These are phyloP conservation scores for Trichoderma koningii DNA, from an alignment of 2,329 filamentous ascomycete genomes.

Conservation along the genomic window DNA sequence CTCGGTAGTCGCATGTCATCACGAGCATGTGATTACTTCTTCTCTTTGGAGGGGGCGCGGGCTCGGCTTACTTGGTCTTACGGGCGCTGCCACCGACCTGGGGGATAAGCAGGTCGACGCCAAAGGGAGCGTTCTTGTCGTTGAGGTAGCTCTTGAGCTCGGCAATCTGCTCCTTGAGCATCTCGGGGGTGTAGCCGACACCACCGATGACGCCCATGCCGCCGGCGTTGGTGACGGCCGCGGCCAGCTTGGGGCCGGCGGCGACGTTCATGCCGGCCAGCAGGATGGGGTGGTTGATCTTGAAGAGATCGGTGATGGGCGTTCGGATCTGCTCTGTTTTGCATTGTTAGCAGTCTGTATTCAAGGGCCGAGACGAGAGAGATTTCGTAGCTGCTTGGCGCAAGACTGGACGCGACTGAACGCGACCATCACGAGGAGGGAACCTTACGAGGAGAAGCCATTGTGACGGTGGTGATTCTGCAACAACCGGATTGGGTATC, in stretches of 20 bases:
- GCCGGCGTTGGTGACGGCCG: conserved; percentile 94
- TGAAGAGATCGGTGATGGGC: conserved; percentile 89
- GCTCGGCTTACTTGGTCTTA: conserved; percentile 74
- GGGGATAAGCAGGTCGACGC: conserved; percentile 88
- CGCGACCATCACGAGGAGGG: not conserved
- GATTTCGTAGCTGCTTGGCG: no score
- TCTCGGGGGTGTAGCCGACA: conserved; percentile 93
- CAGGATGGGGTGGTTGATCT: conserved; percentile 95
- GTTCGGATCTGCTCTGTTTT: conserved; percentile 69
- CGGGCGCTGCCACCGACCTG: conserved; percentile 92
- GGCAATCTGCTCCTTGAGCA: conserved; percentile 91
- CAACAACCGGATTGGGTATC: conserved; percentile 29
- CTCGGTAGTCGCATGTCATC: not conserved
- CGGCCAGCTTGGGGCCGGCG: conserved; percentile 91
- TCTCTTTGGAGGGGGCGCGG: not conserved
- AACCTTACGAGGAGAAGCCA: conserved; percentile 75
- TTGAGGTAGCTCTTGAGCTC: conserved; percentile 86
- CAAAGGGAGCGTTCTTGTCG: conserved; percentile 94
- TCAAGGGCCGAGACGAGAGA: not conserved
- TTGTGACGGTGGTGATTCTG: conserved; percentile 43
- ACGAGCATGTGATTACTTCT: conserved; percentile 31
- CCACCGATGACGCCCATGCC: conserved; percentile 96
- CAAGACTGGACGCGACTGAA: not conserved
- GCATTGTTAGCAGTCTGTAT: conserved; percentile 10
- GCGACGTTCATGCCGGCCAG: conserved; percentile 99